These are phyloP conservation scores for Combretum micranthum DNA, from an alignment of 345 rosid species.

Conservation along the genomic window DNA sequence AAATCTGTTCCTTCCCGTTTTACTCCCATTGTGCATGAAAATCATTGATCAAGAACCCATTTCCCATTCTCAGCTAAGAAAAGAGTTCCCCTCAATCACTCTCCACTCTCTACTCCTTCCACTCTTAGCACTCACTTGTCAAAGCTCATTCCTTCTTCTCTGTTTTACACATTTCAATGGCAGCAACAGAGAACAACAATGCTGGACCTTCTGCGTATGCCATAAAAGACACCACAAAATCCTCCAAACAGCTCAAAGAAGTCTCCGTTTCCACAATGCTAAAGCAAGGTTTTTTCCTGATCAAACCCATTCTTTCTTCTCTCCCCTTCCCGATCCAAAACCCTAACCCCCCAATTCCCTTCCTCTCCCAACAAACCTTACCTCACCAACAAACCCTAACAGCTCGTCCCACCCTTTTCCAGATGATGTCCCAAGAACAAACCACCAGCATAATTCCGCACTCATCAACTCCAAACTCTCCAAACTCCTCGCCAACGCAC, in stretches of 20 bases:
- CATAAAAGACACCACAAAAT: no score
- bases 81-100: no score
- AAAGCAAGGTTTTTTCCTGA: constrained; percentile 19
- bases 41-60: no score
- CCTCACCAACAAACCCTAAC: constrained; percentile 3
- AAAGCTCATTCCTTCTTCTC: no score
- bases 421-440: constrained; percentile 94
- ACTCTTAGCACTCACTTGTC: no score
- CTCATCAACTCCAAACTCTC: constrained; percentile 49
- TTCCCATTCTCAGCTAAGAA: no score
- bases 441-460: constrained; percentile 39
- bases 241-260: constrained; percentile 2
- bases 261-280: constrained; percentile 20
- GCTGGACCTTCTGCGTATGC: no score
- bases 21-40: no score
- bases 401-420: constrained; percentile 60
- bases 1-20: no score
- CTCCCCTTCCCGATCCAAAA: constrained; percentile 12
- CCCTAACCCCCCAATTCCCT: neutral
- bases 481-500: constrained; percentile 41
- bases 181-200: no score
- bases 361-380: constrained; percentile 23
- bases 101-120: no score
- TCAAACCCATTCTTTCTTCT: constrained; percentile 7
- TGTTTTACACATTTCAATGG: no score